Evolutionary conservation across 345 rosid genomes (phyloP), one percentile per base, ranked within the genome.

Genomic region (Aquilaria yunnanensis): DNA sequence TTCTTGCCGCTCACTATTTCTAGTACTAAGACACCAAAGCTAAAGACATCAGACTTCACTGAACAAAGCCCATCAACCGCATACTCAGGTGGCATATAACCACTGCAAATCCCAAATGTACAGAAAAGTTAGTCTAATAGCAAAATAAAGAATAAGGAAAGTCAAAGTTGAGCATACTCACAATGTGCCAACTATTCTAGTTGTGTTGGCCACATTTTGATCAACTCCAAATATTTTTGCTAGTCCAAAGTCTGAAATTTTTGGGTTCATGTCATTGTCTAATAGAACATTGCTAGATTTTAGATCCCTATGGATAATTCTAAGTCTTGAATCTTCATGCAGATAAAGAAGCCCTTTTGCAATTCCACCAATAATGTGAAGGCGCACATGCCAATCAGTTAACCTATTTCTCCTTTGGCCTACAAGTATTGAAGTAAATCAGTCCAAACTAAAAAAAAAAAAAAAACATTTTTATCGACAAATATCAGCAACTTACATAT

Each of bases 121-220:
- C 43, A 37, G 43, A 37, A 37, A 37, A 2, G 43, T 37, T 5
- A 37, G 43, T 37, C 7, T 37, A 37, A 37, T 37, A 9, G 43
- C 9, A 37, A 37, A 9, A 9, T 37, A 37, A 37, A 2, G 5
- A 37, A 37, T 3, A 5, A 4, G 43, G 43, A 37, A 37, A 37
- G 43, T 37, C 43, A 9, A 37, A 37, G 8, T 37, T 3, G 43
- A 9, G 43, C 7, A 37, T 37, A 4, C 60, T 16, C 54, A 67
- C 63, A 49, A 66, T 12, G 69, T 66, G 37, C 69, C 69, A 58
- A 66, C 63, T 14, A 66, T 62, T 58, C 63, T 66, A 4, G 57
- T 57, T 2, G 69, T 58, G 54, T 50, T 66, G 9, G 33, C 69
- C 41, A 57, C 69, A 13, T 56, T 51, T 48, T 66, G 63, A 49